Conservation (phyloP, 257 asterid genomes). For the Solanum corneliomulleri region DNA sequence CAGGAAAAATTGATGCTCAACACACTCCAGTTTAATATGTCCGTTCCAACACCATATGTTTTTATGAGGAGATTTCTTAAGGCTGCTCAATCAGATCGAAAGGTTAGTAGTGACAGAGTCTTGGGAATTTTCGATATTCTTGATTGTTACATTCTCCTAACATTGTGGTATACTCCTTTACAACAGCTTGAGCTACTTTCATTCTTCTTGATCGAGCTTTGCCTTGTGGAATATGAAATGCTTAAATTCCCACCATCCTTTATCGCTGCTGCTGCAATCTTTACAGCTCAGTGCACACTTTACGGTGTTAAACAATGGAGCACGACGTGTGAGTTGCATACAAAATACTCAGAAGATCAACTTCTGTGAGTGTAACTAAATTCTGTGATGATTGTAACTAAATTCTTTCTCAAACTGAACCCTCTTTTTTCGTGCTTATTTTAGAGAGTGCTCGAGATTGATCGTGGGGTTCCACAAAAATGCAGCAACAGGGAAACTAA, state of each 20-base stretch:
- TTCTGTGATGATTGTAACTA: background rate
- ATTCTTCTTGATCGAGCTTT: conserved; percentile 72
- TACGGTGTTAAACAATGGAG: conserved; percentile 60
- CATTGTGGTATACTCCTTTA: background rate
- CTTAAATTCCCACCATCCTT: conserved; percentile 62
- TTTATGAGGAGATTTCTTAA: conserved; percentile 76
- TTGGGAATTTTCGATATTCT: background rate
- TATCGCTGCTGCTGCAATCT: conserved; percentile 66
- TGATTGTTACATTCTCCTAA: background rate
- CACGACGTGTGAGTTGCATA: conserved; percentile 69
- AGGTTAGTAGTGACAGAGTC: conserved; percentile 20
- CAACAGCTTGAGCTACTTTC: conserved; percentile 63
- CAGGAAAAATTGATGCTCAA: conserved; percentile 79
- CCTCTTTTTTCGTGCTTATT: background rate
- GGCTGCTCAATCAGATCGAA: conserved; percentile 77
- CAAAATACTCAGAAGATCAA: conserved; percentile 56
- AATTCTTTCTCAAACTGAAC: background rate
- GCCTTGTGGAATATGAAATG: conserved; percentile 83
- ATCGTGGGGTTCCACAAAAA: conserved; percentile 45
- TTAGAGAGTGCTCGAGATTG: conserved; percentile 56
- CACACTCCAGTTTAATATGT: conserved; percentile 68
- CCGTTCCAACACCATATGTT: conserved; percentile 79
- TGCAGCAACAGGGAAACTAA: conserved; percentile 58
- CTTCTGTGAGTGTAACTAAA: conserved; percentile 39
- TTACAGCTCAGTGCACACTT: conserved; percentile 64